Evolutionary conservation across 768 basidiomycete species (phyloP).

Genomic region (Psilocybe azurescens): DNA sequence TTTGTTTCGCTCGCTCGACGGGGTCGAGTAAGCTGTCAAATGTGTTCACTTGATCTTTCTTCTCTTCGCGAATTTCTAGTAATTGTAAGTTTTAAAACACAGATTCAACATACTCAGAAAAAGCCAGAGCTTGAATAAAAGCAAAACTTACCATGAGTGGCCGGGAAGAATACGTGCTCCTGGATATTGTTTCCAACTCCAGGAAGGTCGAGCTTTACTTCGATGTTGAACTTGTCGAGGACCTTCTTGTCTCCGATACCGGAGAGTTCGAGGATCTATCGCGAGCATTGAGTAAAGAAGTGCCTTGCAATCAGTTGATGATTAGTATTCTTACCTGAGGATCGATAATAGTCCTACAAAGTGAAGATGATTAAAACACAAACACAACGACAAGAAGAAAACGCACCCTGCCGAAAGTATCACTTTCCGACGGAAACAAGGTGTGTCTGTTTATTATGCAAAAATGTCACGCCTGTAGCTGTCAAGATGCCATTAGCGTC

Average conservation of each 20-base stretch:
- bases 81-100: neutral
- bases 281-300: too few species aligned
- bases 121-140: neutral
- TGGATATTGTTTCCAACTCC: slow-evolving; percentile 8
- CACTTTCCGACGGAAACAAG: neutral
- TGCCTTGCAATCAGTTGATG: neutral
- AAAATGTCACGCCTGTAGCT: neutral
- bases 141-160: neutral
- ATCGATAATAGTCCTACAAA: neutral
- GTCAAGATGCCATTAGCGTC: neutral
- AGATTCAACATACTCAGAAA: too few species aligned
- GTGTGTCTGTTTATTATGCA: neutral
- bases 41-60: neutral
- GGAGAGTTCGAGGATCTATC: slow-evolving; percentile 5
- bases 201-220: slow-evolving; percentile 1
- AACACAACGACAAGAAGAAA: too few species aligned
- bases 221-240: slow-evolving; percentile 2
- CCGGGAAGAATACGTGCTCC: neutral
- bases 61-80: slow-evolving; percentile 2
- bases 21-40: slow-evolving; percentile 5
- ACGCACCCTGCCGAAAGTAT: slow-evolving; percentile 5
- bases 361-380: too few species aligned
- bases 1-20: slow-evolving; percentile 1
- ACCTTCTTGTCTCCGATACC: slow-evolving; percentile 4
- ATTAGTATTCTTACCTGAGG: neutral